These are phyloP conservation scores for Claviceps lovelessii DNA, from an alignment of 2,329 filamentous ascomycete genomes.

Conservation along the genomic window DNA sequence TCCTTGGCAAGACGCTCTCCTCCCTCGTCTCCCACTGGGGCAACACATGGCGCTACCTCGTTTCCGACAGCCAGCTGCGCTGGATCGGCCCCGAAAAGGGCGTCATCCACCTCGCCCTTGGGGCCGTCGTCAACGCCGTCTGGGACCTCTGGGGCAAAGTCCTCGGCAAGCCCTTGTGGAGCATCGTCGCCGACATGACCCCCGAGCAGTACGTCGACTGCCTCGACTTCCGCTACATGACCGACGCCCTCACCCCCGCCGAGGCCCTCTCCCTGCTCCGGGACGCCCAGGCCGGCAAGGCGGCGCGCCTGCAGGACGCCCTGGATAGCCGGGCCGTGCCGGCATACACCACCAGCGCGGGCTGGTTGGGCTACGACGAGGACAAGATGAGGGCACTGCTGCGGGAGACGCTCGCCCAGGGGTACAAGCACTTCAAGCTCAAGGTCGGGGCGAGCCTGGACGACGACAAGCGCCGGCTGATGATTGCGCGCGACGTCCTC, in stretches of 20 bases:
- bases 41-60: conserved; percentile 80
- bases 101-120: conserved; percentile 82
- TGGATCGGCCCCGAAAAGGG: conserved; percentile 95
- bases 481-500: conserved; percentile 64
- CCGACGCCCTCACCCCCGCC: conserved; percentile 76
- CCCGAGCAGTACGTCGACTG: conserved; percentile 75
- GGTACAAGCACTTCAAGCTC: conserved; percentile 79
- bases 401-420: conserved; percentile 57
- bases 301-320: conserved; percentile 57
- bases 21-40: conserved; percentile 72
- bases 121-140: conserved; percentile 76
- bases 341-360: conserved; percentile 79
- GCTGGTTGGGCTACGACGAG: conserved; percentile 83
- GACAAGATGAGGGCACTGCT: conserved; percentile 71
- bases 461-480: conserved; percentile 54
- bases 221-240: conserved; percentile 92
- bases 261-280: conserved; percentile 63
- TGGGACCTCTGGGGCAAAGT: conserved; percentile 95
- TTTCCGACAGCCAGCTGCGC: conserved; percentile 75
- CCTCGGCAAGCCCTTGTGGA: conserved; percentile 78
- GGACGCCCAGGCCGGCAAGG: conserved; percentile 52
- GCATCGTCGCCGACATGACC: conserved; percentile 76
- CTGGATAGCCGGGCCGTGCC: conserved; percentile 63
- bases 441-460: conserved; percentile 68
- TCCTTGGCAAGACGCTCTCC: conserved; percentile 61